Base-by-base conservation (phyloP, 345 rosid species). In the Salix exigua region DNA sequence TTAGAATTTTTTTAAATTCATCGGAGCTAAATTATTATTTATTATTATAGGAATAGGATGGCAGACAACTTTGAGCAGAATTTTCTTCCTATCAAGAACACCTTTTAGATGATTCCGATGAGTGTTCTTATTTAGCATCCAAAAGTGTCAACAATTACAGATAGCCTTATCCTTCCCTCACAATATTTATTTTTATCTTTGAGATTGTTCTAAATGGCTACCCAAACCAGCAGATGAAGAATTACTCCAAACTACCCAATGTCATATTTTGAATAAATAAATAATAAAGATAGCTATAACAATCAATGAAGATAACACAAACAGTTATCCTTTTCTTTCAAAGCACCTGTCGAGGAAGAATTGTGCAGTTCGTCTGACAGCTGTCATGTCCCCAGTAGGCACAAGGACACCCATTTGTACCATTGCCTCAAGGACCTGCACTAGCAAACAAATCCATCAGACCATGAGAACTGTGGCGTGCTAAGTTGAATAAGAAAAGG, bases 401-500 rank as follows among this genome's bases (percentile, higher is more conserved):
- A 96, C 99, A 81, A 96, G 98, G 75, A 96, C 99, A 75, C 99
- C 99, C 99, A 96, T 96, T 85, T 93, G 99, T 83, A 93, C 73
- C 99, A 93, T 93, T 78, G 99, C 90, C 79, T 91, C 85, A 82
- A 96, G 92, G 78, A 96, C 98, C 96, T 91, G 84, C 66, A 77
- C 48, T 51, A 76, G 74, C 13, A 62, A 62, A 50, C 16, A 75
- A 21, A 72, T 48, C 28, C 6, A 26, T 33, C 70, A 40, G 66
- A 72, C 58, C 31, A 31, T 61, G 51, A 14, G 9, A 81, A 83
- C 26, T 26, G 70, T 14, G 62, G 60, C 31, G 71, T 72, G 46
- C 21, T 55, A 61, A 25, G n/a, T 9, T 35, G 42, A 63, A 71
- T 48, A 61, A 40, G 35, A 44, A 31, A 35, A 28, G 33, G 26